Conservation (phyloP, 352 stramenopile species). For the Pythium myriotylum region DNA sequence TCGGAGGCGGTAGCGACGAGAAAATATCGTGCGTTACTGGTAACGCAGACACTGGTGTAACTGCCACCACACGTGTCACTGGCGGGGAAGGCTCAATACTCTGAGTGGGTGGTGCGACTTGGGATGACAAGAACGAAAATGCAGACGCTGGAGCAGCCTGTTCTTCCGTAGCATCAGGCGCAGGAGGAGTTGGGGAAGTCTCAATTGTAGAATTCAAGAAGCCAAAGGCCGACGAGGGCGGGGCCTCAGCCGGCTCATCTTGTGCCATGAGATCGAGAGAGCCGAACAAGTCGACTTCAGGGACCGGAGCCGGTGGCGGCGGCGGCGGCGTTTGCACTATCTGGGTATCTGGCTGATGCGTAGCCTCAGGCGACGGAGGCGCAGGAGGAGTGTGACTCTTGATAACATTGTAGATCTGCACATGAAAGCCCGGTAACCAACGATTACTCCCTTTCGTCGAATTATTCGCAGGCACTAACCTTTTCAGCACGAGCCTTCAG, state of each 20-base stretch:
- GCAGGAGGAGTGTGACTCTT: conserved; percentile 31
- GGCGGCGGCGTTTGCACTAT: background rate
- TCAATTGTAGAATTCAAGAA: conserved; percentile 35
- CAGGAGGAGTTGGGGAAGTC: conserved; percentile 2
- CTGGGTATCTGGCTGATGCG: conserved; percentile 1
- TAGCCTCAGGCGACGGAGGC: conserved; percentile 10
- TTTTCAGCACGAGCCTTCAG: conserved; percentile 79
- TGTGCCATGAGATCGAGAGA: conserved; percentile 37
- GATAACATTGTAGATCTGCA: conserved; percentile 37
- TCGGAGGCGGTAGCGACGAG: conserved; percentile 58
- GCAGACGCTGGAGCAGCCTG: conserved; percentile 37
- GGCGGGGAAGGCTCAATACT: conserved; percentile 14
- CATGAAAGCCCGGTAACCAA: too few relatives aligned
- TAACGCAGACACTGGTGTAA: conserved; percentile 11
- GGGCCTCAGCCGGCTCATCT: conserved; percentile 32
- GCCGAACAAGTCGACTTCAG: conserved; percentile 35
- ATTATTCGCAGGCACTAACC: conserved; percentile 34
- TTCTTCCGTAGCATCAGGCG: conserved; percentile 2
- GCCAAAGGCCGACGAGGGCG: conserved; percentile 37
- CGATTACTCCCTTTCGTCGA: too few relatives aligned
- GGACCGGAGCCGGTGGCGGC: background rate
- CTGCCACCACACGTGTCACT: conserved; percentile 25
- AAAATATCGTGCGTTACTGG: conserved; percentile 51
- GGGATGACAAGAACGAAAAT: conserved; percentile 53
- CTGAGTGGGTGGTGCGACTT: conserved; percentile 13